These are phyloP conservation scores for Aspergillus sp. DNA, from an alignment of 2,329 filamentous ascomycete species.

Conservation along the genomic window DNA sequence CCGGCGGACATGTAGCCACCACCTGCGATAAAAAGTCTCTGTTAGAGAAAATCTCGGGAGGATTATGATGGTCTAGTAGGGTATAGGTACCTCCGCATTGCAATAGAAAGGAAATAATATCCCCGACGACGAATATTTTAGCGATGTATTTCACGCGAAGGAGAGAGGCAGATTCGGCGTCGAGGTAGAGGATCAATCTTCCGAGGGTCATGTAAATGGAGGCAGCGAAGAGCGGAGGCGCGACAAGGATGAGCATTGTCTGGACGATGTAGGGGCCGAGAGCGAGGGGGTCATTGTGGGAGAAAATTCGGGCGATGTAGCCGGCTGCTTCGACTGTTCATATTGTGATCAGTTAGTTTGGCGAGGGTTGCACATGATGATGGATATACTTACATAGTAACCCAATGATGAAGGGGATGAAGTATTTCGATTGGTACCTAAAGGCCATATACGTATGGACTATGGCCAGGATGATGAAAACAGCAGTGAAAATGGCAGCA, in stretches of 20 bases:
- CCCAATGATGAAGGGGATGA: constrained; percentile 32
- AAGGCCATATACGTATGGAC: constrained; percentile 20
- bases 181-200: constrained; percentile 24
- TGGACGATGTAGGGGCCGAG: constrained; percentile 33
- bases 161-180: constrained; percentile 24
- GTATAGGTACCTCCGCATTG: constrained; percentile 27
- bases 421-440: constrained; percentile 32
- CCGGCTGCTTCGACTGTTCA: constrained; percentile 26
- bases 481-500: constrained; percentile 19
- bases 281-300: constrained; percentile 26
- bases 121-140: constrained; percentile 34
- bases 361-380: too few species aligned
- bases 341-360: neutral
- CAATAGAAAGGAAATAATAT: constrained; percentile 32
- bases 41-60: too few species aligned
- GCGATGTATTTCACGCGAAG: constrained; percentile 28
- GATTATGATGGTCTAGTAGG: neutral
- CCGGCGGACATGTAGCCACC: constrained; percentile 32
- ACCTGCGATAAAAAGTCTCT: constrained; percentile 17
- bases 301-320: constrained; percentile 29
- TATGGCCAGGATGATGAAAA: constrained; percentile 29
- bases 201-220: constrained; percentile 36
- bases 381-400: constrained; percentile 31
- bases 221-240: constrained; percentile 32
- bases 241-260: constrained; percentile 33